Percentiles rank a stretch among this genome's conserved stretches.
Evolutionary conservation across 495 filamentous ascomycete genomes (phyloP).

Genomic region (Trichoderma erinaceum): DNA sequence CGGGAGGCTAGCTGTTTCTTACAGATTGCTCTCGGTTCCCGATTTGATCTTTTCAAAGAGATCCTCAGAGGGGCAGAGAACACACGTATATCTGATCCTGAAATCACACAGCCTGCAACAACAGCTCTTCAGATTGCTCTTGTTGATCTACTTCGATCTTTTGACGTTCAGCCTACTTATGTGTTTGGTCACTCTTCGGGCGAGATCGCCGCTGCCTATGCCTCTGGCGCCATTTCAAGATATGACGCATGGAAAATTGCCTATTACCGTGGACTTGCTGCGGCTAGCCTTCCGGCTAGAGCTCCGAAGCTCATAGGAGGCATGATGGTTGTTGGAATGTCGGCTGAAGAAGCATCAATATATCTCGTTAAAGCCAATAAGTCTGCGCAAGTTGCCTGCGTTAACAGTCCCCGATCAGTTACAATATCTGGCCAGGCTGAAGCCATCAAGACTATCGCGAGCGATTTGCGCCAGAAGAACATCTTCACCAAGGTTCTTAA

Average conservation of each 20-base stretch:
- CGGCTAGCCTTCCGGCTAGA: slow-evolving; percentile 20
- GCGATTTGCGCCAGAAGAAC: slow-evolving; percentile 23
- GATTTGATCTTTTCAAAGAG: slow-evolving; percentile 26
- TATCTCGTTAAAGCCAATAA: slow-evolving; percentile 28
- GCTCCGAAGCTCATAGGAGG: slow-evolving; percentile 26
- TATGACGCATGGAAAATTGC: slow-evolving; percentile 46
- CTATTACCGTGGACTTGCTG: slow-evolving; percentile 32
- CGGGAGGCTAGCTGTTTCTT: slow-evolving; percentile 11
- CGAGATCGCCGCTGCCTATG: slow-evolving; percentile 50
- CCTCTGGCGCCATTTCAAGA: slow-evolving; percentile 36
- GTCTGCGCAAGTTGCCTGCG: slow-evolving; percentile 35
- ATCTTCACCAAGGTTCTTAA: slow-evolving; percentile 35
- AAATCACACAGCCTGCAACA: slow-evolving; percentile 36
- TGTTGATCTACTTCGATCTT: slow-evolving; percentile 45
- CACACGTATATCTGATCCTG: slow-evolving; percentile 26
- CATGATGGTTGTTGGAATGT: slow-evolving; percentile 41
- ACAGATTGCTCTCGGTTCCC: slow-evolving; percentile 19
- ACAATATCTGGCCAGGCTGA: slow-evolving; percentile 40
- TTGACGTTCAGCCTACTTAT: slow-evolving; percentile 38
- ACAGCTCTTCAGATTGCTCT: slow-evolving; percentile 47
- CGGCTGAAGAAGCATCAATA: slow-evolving; percentile 22
- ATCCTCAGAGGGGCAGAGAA: slow-evolving; percentile 20
- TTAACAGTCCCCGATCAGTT: slow-evolving; percentile 42
- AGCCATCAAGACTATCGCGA: slow-evolving; percentile 30
- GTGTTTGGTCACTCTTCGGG: slow-evolving; percentile 57